Base-by-base conservation (phyloP, 179 eudicot genomes). In the Heliamphora pulchella region DNA sequence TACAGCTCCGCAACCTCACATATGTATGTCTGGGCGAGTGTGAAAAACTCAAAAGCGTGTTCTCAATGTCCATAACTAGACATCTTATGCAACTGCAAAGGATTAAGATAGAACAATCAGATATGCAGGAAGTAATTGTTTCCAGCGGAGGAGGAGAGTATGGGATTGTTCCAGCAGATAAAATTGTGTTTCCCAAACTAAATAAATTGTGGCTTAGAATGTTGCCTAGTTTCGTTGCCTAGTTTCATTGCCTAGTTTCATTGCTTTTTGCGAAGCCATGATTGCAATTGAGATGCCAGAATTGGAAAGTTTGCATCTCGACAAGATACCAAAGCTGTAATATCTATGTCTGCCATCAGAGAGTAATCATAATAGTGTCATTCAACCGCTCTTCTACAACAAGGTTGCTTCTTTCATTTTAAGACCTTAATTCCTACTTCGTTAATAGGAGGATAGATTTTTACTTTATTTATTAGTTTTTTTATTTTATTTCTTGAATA, bases 1-100 rank as follows among this genome's bases (percentile, higher is more conserved):
- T 3, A 14, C 47, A 57, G 20, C 75, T 48, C 55, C 13, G 57
- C 75, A 71, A 48, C n/a, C 15, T 71, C 0, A 71, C 11, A 7
- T 9, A 47, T 48, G 13, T 71, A 5, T 0, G 11, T 6, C 4
- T 71, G 57, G 6, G 6, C 8, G 3, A 2, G 47, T 71, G 75
- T 48, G 22, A 9, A 0, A 71, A 48, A 17, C 9, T 71, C 3
- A 5, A 18, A 71, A n/a, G 75, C n/a, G 75, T 71, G 39, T 71
- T 71, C 75, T 48, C 75, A 71, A 31, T 48, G 2, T 20, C 75
- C 57, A 48, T 71, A 18, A 57, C 55, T n/a, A 47, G 75, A 46
- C 8, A 17, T 18, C 75, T 71, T 22, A 22, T 48, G 75, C 75
- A 71, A 71, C 18, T 71, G 44, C 17, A 71, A 48, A 48, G 2